Percentiles rank a stretch among this genome's conserved stretches.
Conservation (phyloP, 176 grass and related monocot genomes). For the Saccharum officinarum region DNA sequence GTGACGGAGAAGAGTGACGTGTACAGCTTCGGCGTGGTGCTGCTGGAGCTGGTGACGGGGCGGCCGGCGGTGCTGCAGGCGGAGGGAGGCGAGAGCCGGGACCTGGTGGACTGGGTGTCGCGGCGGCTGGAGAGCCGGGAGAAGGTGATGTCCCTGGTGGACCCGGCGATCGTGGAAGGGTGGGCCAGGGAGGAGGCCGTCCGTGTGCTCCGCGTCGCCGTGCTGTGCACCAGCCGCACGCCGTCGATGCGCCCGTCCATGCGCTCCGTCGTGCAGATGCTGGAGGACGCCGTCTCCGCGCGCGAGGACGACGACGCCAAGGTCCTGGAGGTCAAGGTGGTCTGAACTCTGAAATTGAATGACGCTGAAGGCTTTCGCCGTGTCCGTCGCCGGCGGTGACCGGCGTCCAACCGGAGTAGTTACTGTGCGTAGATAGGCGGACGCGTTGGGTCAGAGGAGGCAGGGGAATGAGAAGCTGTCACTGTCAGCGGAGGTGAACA, state of each 20-base stretch:
- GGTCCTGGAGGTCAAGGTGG: constrained; percentile 36
- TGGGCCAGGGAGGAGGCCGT: constrained; percentile 69
- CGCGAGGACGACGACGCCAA: background rate
- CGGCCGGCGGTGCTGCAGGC: constrained; percentile 34
- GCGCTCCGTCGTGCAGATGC: constrained; percentile 89
- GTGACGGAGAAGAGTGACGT: constrained; percentile 91
- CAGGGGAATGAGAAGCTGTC: background rate
- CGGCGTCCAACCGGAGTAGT: background rate
- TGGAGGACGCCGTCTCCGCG: constrained; percentile 56
- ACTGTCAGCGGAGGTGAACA: background rate
- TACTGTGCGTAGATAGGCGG: background rate
- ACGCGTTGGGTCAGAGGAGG: background rate
- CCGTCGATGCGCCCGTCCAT: constrained; percentile 80
- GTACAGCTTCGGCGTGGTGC: constrained; percentile 79
- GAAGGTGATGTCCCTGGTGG: constrained; percentile 42
- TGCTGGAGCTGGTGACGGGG: constrained; percentile 73
- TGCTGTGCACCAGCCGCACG: constrained; percentile 62
- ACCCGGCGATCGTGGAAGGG: constrained; percentile 42
- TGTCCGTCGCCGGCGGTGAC: background rate
- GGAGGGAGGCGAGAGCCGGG: constrained; percentile 40
- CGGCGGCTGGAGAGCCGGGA: constrained; percentile 52
- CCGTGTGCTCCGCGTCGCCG: constrained; percentile 56
- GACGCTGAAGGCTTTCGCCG: background rate
- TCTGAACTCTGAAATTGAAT: background rate
- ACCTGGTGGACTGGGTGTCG: constrained; percentile 75